Base-by-base conservation (phyloP, 352 stramenopile species). In the Saprolegnia diclina region DNA sequence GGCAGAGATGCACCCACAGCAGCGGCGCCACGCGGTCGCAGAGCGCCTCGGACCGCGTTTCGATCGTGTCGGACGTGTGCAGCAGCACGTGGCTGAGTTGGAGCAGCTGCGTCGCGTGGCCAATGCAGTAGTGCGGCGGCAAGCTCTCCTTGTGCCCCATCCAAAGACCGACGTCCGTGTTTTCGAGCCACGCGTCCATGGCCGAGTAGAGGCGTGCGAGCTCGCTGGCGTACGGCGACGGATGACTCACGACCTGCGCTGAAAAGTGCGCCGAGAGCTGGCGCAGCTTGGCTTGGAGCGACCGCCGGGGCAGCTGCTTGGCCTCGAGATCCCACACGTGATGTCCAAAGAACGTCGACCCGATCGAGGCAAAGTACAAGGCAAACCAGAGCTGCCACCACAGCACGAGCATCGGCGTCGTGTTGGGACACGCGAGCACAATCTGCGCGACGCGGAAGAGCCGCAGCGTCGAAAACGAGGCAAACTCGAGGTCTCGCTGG, bases 131-230 rank as follows among this genome's bases (percentile, higher is more conserved):
- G 53, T 94, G 87, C 1, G 79, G 76, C 35, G 87, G 87, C 4
- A 95, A 75, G 3, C 79, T 79, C 40, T 78, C 75, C 5, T 93
- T 59, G 56, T 93, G 79, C 9, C 89, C 81, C 64, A 90, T 80
- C 50, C 86, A 88, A 0, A 92, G 74, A 83, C 85, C 91, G 21
- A 79, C 77, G 35, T 92, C 92, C 9, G 87, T 85, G 67, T 95
- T 80, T 67, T 94, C 87, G 11, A 95, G 76, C 87, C 87, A 95
- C 35, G 85, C 80, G 64, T 94, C 85, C 87, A 95, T 94, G 13
- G 84, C 87, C 35, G 84, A 87, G 64, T 89, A 91, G 44, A 89
- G 70, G 56, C 88, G 81, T 11, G 83, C 85, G 13, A 91, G 74
- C 22, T 75, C 74, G 11, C 85, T 78, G 50, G 79, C 82, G 56